A percentile compares a stretch with the other conserved stretches of the same genome.
phyloP scores from a whole-genome alignment of 2,329 filamentous ascomycete species.

The Colletotrichum sp. region DNA sequence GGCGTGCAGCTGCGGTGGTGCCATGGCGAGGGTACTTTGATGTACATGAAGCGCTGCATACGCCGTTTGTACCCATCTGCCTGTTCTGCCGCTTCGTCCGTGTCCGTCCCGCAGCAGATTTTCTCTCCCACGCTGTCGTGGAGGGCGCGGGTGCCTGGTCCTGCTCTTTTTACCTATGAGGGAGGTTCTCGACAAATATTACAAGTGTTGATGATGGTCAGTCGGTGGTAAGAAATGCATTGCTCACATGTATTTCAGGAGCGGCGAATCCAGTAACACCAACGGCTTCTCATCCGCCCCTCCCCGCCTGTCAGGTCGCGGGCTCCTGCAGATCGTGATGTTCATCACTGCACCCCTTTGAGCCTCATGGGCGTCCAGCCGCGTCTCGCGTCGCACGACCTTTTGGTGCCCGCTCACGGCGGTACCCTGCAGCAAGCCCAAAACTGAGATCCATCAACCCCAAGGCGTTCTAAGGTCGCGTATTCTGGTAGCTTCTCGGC shows the following conservation, averaged over 20 bases:
- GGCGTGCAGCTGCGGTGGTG: slow-evolving; percentile 6
- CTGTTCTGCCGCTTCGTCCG: background rate
- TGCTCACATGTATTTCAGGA: background rate
- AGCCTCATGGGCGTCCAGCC: slow-evolving; percentile 10
- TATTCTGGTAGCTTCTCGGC: background rate
- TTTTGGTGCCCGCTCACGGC: background rate
- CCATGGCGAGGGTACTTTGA: slow-evolving; percentile 3
- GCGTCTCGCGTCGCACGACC: slow-evolving; percentile 8
- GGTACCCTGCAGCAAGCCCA: slow-evolving; percentile 1
- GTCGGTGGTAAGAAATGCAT: background rate
- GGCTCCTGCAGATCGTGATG: slow-evolving; percentile 11
- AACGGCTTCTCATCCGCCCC: slow-evolving; percentile 8
- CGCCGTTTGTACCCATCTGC: background rate
- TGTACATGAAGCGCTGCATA: slow-evolving; percentile 4
- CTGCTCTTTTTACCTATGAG: background rate
- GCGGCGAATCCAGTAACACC: background rate
- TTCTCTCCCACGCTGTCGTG: background rate
- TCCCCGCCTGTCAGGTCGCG: slow-evolving; percentile 13
- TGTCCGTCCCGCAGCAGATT: background rate
- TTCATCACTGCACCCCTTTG: slow-evolving; percentile 4
- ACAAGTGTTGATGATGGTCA: background rate
- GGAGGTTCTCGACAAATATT: too few species aligned
- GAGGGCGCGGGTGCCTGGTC: background rate
- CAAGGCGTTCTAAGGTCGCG: background rate
- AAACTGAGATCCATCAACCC: background rate